Conservation (phyloP, 352 stramenopile genomes). For the Globisporangium uncinulatum region DNA sequence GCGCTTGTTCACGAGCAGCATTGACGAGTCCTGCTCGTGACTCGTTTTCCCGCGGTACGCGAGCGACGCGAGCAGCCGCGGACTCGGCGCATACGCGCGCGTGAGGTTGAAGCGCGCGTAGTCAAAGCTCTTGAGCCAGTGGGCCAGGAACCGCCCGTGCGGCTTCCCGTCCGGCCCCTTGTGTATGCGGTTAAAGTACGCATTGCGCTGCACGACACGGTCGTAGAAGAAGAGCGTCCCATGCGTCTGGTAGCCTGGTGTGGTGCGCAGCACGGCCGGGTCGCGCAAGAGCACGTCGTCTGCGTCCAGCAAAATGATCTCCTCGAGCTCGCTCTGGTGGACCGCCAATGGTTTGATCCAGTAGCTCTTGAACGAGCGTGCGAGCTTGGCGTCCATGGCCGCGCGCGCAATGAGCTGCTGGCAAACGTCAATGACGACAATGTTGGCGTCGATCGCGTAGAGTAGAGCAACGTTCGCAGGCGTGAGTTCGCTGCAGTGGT, state of each 20-base stretch:
- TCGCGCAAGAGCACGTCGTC: conserved; percentile 44
- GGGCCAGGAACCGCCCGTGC: conserved; percentile 29
- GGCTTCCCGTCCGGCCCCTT: conserved; percentile 2
- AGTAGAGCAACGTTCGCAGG: conserved; percentile 25
- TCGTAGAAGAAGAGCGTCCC: conserved; percentile 71
- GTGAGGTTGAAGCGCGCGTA: conserved; percentile 34
- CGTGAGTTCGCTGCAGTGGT: conserved; percentile 45
- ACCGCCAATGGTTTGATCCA: conserved; percentile 59
- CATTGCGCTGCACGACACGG: conserved; percentile 25
- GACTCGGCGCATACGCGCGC: conserved; percentile 18
- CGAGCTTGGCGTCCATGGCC: conserved; percentile 6
- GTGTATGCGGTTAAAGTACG: conserved; percentile 17
- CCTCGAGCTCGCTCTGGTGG: conserved; percentile 38
- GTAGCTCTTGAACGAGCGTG: conserved; percentile 34
- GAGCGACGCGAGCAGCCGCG: conserved; percentile 31
- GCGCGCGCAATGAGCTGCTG: conserved; percentile 17
- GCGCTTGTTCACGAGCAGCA: conserved; percentile 43
- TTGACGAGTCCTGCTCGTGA: conserved; percentile 67
- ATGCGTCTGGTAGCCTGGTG: conserved; percentile 29
- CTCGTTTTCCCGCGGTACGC: conserved; percentile 34
- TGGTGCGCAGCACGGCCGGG: conserved; percentile 26
- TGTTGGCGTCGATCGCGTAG: conserved; percentile 21
- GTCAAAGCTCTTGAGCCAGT: conserved; percentile 37
- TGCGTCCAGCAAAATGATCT: conserved; percentile 51
- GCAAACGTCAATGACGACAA: conserved; percentile 61